Evolutionary conservation across 2,329 filamentous ascomycete genomes (phyloP).

Genomic region (Paecilomyces formosus): DNA sequence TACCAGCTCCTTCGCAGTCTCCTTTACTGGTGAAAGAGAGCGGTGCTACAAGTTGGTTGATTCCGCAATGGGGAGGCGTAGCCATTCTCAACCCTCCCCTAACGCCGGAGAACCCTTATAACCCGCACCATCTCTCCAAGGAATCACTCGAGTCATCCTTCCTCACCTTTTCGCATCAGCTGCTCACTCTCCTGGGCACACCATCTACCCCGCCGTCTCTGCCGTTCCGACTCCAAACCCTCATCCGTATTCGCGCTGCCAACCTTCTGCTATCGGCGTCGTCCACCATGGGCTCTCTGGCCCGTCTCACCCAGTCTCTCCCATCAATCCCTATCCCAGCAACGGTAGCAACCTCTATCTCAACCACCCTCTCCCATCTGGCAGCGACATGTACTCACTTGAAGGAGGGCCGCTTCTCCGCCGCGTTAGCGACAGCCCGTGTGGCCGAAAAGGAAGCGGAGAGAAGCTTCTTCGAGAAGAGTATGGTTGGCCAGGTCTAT

Average conservation of each 20-base stretch:
- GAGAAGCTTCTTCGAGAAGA: conserved; percentile 94
- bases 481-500: conserved; percentile 97
- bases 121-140: conserved; percentile 48
- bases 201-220: conserved; percentile 71
- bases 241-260: conserved; percentile 77
- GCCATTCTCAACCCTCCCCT: conserved; percentile 55
- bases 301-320: conserved; percentile 73
- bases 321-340: conserved; percentile 86
- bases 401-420: conserved; percentile 51
- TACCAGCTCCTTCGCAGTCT: conserved; percentile 61
- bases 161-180: conserved; percentile 82
- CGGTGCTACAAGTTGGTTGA: conserved; percentile 71
- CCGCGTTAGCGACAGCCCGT: conserved; percentile 69
- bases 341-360: conserved; percentile 77
- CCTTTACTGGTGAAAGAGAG: conserved; percentile 55
- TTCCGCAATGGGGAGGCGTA: conserved; percentile 90
- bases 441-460: conserved; percentile 85
- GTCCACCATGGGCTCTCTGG: conserved; percentile 86
- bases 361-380: conserved; percentile 70
- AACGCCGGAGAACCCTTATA: conserved; percentile 24
- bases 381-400: conserved; percentile 68
- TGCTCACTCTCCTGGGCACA: conserved; percentile 79
- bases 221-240: conserved; percentile 73
- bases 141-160: conserved; percentile 70
- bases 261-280: conserved; percentile 83